Evolutionary conservation across 2,329 filamentous ascomycete genomes (phyloP).

Genomic region (Fusarium albosuccineum): DNA sequence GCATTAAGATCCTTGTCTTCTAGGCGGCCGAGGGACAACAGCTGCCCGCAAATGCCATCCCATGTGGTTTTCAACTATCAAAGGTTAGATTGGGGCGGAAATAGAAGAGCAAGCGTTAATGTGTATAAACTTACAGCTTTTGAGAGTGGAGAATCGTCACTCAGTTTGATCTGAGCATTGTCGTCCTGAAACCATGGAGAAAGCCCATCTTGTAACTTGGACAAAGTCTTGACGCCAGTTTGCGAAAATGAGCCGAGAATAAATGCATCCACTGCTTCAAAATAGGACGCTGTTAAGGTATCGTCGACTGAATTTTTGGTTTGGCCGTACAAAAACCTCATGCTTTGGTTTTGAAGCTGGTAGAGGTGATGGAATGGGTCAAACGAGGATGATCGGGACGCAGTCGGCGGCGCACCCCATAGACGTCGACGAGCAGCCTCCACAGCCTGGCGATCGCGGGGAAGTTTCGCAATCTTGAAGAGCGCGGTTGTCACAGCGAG

Average conservation of each 20-base stretch:
- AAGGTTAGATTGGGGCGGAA: slow-evolving; percentile 42
- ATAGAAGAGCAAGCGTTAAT: background rate
- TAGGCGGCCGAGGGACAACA: slow-evolving; percentile 53
- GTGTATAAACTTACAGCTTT: slow-evolving; percentile 58
- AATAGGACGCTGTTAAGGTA: slow-evolving; percentile 58
- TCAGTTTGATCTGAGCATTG: slow-evolving; percentile 57
- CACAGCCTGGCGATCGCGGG: slow-evolving; percentile 71
- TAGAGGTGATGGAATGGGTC: slow-evolving; percentile 78
- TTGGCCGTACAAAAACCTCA: slow-evolving; percentile 67
- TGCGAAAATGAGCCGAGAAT: slow-evolving; percentile 62
- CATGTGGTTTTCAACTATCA: slow-evolving; percentile 63
- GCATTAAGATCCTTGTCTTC: slow-evolving; percentile 61
- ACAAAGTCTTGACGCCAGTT: slow-evolving; percentile 68
- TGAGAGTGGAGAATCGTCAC: slow-evolving; percentile 55
- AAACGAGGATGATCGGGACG: slow-evolving; percentile 58
- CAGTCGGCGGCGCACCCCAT: slow-evolving; percentile 62
- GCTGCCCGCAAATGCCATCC: slow-evolving; percentile 60
- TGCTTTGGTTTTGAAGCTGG: slow-evolving; percentile 65
- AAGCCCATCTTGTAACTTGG: slow-evolving; percentile 72
- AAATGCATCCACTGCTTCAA: slow-evolving; percentile 67
- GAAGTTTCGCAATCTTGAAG: slow-evolving; percentile 64
- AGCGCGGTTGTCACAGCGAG: slow-evolving; percentile 58
- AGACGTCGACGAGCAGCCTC: slow-evolving; percentile 75
- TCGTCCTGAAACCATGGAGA: slow-evolving; percentile 74
- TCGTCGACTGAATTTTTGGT: slow-evolving; percentile 55